Base-by-base conservation (phyloP, 1,139 yeast genomes). In the Zygosaccharomyces pseudobailii region DNA sequence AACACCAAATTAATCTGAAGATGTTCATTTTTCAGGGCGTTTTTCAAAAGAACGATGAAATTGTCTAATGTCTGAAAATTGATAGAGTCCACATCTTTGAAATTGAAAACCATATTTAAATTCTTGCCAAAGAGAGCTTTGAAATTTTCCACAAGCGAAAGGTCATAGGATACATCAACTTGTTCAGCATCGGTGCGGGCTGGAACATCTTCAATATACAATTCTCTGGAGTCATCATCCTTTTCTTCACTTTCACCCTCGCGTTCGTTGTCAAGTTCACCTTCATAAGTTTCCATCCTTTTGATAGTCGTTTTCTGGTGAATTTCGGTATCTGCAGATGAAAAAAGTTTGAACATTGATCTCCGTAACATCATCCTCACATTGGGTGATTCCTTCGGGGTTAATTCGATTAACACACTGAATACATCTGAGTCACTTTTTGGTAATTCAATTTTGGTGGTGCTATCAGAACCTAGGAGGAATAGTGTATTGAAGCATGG, bases 341-440 rank as follows among this genome's bases (percentile, higher is more conserved):
- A 51, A 25, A 58, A 55, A 8, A 65, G 49, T 36, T 62, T 62
- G 43, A 61, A 65, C 67, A 65, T 65, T 2, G 67, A 58, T 49
- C 68, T 61, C 46, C 65, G 55, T 10, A 64, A 51, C 62, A 62
- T 60, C 67, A 65, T 63, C 46, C 67, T 53, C 9, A 64, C 64
- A 45, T 65, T 65, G 1, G 69, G 69, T 1, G 67, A 63, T 52
- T 65, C 69, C 45, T 63, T 64, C 4, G 67, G 61, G 3, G 65
- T 60, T 5, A 64, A 47, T 36, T 63, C 67, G 22, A 64, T 53
- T 8, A 62, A 35, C 2, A 52, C 57, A 42, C 56, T 56, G 22
- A 56, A 39, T 4, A 42, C 44, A 3, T 50, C 45, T 8, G 48
- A n/a, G 30, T 49, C 52, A 30, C 45, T 50, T 7, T 52, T 43